Evolutionary conservation across 495 filamentous ascomycete species (phyloP), one percentile per base, ranked within the genome.

Genomic region (Lophium mytilinum): DNA sequence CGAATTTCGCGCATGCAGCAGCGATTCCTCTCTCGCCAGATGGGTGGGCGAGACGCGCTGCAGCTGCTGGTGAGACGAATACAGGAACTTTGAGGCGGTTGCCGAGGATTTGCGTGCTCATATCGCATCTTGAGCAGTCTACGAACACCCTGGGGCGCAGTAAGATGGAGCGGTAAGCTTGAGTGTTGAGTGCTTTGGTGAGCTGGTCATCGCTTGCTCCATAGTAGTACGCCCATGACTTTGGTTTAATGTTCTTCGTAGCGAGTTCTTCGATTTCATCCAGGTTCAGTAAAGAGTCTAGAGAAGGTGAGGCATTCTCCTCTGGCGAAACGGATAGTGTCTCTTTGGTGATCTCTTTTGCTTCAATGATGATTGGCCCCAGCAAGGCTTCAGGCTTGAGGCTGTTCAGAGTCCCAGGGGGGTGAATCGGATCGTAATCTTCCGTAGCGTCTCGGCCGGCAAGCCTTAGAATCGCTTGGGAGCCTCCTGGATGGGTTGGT

Each of bases 151-250:
- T 76, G 21, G 92, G 91, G 6, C 92, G 86, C 0, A 97, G 78
- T 1, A 96, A 76, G 58, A 97, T 93, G 56, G 80, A 79, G 30
- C 78, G 78, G 72, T 91, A 96, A 34, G 87, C 85, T 21, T 76
- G 67, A 63, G 82, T 89, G 74, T 97, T 97, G 71, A 87, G 82
- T 9, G 60, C 72, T 66, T 96, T 95, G 56, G 83, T 83, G 65
- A 82, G 60, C 15, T 89, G 79, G 72, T 97, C 92, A 73, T 97
- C 91, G 56, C 78, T 77, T 3, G 89, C 89, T 5, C 90, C 95
- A 71, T 79, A 95, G 77, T 96, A 97, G 74, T 96, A 97, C 36
- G 89, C 90, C 89, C 89, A 95, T 40, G 84, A 88, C 70, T 92
- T 95, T 47, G 83, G 77, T 63, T 79, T 84, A 18, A 96, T 81